Conservation (phyloP, 2,329 filamentous ascomycete genomes). For the Hysterium pulicare region DNA sequence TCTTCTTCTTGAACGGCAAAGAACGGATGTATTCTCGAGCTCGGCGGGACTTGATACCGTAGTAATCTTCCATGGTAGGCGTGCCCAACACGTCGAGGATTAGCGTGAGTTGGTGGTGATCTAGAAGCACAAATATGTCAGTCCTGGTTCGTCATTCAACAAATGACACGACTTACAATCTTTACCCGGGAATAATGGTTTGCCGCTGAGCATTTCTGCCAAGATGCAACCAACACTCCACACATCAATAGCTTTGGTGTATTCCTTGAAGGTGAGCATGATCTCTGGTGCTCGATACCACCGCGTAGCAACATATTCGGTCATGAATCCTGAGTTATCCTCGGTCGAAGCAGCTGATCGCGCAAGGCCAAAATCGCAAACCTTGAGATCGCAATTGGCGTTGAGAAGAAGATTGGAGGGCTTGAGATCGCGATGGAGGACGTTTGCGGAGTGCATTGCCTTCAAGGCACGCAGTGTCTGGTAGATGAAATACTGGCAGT, state of each 20-base stretch:
- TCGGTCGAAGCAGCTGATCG: constrained; percentile 94
- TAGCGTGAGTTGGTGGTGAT: constrained; percentile 95
- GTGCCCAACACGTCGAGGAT: constrained; percentile 97
- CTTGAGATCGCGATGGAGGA: constrained; percentile 95
- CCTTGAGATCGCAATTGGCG: constrained; percentile 97
- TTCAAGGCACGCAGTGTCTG: constrained; percentile 96
- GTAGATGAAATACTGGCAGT: constrained; percentile 99
- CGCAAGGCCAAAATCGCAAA: constrained; percentile 96
- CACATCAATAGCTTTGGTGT: constrained; percentile 98
- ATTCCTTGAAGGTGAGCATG: constrained; percentile 99
- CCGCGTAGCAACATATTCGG: constrained; percentile 97
- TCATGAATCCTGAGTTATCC: constrained; percentile 99
- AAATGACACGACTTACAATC: constrained; percentile 69
- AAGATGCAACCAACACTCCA: constrained; percentile 99
- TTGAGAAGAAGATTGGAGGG: constrained; percentile 96
- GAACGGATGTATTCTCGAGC: constrained; percentile 98
- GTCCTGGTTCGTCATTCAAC: neutral
- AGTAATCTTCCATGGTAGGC: constrained; percentile 99
- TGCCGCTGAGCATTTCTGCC: constrained; percentile 97
- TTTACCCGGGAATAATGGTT: constrained; percentile 96
- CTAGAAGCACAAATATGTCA: constrained; percentile 49
- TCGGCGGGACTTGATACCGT: constrained; percentile 97
- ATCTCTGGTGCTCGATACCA: constrained; percentile 99
- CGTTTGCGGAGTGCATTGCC: constrained; percentile 98
- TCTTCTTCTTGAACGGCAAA: constrained; percentile 99